phyloP scores from a whole-genome alignment of 225 moss, liverwort and hornwort genomes.

The Physcomitrium patens region DNA sequence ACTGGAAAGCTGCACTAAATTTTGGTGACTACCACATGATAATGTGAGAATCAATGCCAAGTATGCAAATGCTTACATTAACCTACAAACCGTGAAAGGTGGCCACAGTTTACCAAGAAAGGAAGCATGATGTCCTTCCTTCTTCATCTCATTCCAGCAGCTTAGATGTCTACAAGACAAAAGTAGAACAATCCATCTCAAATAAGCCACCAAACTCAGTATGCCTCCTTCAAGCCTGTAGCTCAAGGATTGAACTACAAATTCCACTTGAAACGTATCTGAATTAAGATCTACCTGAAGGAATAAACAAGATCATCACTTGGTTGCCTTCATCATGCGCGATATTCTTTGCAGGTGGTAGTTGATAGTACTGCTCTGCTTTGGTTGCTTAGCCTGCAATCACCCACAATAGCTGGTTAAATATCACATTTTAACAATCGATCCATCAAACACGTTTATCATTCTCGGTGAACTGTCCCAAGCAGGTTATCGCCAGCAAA shows the following conservation, averaged over 20 bases:
- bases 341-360: conserved; percentile 97
- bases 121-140: conserved; percentile 5
- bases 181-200: conserved; percentile 9
- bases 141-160: conserved; percentile 20
- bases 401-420: conserved; percentile 27
- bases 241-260: neutral
- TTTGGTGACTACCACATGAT: conserved; percentile 1
- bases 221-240: conserved; percentile 7
- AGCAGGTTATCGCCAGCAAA: neutral
- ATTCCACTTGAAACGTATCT: conserved; percentile 13
- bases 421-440: conserved; percentile 5
- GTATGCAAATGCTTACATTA: conserved; percentile 20
- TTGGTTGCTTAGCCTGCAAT: conserved; percentile 81
- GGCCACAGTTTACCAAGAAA: neutral
- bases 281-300: neutral
- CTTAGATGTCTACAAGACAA: conserved; percentile 17
- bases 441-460: neutral
- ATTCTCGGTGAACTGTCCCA: neutral
- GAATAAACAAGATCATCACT: conserved; percentile 35
- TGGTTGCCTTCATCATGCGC: conserved; percentile 75
- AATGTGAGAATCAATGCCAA: conserved; percentile 17
- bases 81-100: conserved; percentile 16
- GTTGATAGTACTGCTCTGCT: conserved; percentile 85
- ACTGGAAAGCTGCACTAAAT: conserved; percentile 15
- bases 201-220: neutral